Conservation (phyloP, 2,329 filamentous ascomycete species). For the Leptographium lundbergii region DNA sequence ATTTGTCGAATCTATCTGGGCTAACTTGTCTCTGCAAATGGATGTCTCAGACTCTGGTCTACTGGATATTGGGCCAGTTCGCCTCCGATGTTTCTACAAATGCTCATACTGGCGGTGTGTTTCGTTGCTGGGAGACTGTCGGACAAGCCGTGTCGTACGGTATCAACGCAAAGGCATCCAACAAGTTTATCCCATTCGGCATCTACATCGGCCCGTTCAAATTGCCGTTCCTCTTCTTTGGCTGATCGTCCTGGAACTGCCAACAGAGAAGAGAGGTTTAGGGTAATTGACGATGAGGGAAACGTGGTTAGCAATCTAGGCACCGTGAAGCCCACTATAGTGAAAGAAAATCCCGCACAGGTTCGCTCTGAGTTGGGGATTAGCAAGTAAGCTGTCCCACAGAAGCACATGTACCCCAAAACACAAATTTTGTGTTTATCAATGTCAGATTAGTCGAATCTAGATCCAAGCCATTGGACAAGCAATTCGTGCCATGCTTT, state of each 20-base stretch:
- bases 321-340: not conserved
- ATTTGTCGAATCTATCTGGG: not conserved
- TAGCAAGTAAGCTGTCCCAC: no score
- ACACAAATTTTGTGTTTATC: no score
- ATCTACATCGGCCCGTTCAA: conserved; percentile 1
- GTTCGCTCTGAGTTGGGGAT: not conserved
- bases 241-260: not conserved
- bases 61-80: not conserved
- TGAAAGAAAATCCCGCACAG: not conserved
- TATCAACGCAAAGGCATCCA: not conserved
- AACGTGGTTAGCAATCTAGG: not conserved
- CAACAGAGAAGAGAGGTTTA: not conserved
- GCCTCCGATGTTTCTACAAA: not conserved
- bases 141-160: conserved; percentile 1
- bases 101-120: not conserved
- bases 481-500: no score
- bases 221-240: not conserved
- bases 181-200: conserved; percentile 3
- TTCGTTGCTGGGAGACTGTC: not conserved
- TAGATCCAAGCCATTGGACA: no score
- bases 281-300: not conserved
- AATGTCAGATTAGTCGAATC: no score
- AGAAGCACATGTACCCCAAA: no score
- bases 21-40: not conserved
- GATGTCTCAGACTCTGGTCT: not conserved